Evolutionary conservation across 2,329 filamentous ascomycete genomes (phyloP).

Genomic region (Fonsecaea erecta): DNA sequence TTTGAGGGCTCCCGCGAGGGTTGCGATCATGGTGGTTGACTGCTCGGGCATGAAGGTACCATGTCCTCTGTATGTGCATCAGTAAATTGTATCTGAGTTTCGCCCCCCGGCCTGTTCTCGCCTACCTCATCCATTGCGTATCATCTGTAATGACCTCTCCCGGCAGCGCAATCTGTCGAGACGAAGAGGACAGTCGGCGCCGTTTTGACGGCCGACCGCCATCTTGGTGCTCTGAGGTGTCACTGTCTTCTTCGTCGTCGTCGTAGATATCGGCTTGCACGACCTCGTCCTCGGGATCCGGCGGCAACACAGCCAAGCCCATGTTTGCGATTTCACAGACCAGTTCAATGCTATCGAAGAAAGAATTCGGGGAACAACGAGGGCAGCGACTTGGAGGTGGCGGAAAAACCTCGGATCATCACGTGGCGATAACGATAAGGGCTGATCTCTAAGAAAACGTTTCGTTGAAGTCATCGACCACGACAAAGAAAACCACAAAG

Average conservation of each 20-base stretch:
- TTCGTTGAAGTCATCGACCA: not conserved
- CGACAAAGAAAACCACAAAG: not conserved
- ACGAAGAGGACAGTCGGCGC: constrained; percentile 41
- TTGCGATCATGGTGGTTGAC: constrained; percentile 75
- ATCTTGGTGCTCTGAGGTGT: constrained; percentile 55
- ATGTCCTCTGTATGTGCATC: constrained; percentile 69
- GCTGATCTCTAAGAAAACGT: not conserved
- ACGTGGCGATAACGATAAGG: constrained; percentile 23
- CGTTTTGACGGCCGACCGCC: constrained; percentile 50
- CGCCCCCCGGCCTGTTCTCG: not conserved
- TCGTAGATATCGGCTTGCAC: constrained; percentile 37
- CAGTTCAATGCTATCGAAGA: not conserved
- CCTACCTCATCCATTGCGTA: constrained; percentile 84
- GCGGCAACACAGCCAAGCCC: constrained; percentile 65
- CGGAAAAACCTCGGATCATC: constrained; percentile 17
- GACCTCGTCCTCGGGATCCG: constrained; percentile 47
- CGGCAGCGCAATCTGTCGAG: constrained; percentile 74
- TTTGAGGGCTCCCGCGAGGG: constrained; percentile 85
- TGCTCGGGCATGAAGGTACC: constrained; percentile 70
- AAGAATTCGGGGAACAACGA: not conserved
- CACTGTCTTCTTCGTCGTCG: constrained; percentile 54
- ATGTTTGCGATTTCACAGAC: constrained; percentile 44
- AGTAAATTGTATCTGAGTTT: constrained; percentile 50
- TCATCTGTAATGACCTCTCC: constrained; percentile 87
- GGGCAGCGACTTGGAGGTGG: not conserved